phyloP scores from a whole-genome alignment of 179 eudicot species.

The Beta corolliflora region DNA sequence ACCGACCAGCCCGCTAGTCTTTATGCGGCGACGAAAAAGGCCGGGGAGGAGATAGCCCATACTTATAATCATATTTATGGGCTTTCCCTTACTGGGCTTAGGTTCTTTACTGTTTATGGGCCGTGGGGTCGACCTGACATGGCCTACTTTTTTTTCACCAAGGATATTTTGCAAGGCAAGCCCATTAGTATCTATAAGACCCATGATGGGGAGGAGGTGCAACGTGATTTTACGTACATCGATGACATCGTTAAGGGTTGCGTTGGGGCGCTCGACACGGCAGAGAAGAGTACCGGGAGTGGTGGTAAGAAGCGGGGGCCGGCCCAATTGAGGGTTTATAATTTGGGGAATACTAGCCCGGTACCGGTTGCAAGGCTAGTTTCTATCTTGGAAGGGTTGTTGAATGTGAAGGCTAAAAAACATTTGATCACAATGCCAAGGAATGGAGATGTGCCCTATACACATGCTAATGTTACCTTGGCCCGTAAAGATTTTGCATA shows the following conservation, averaged over 20 bases:
- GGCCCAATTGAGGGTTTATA: constrained; percentile 68
- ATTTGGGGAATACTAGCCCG: constrained; percentile 66
- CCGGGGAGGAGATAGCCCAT: constrained; percentile 72
- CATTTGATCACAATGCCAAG: constrained; percentile 64
- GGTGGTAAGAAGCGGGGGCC: constrained; percentile 62
- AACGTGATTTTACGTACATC: constrained; percentile 71
- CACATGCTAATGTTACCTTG: constrained; percentile 68
- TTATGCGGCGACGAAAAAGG: constrained; percentile 73
- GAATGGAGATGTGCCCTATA: constrained; percentile 71
- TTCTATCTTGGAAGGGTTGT: constrained; percentile 46
- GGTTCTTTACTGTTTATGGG: constrained; percentile 69
- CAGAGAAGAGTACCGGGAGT: constrained; percentile 75
- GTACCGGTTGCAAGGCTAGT: constrained; percentile 58
- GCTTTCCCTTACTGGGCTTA: constrained; percentile 56
- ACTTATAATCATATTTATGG: constrained; percentile 76
- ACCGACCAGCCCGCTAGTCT: constrained; percentile 70
- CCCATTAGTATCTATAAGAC: constrained; percentile 51
- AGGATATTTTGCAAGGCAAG: constrained; percentile 63
- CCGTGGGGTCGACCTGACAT: constrained; percentile 78
- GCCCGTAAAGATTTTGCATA: constrained; percentile 60
- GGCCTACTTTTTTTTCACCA: constrained; percentile 80
- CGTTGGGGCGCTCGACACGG: constrained; percentile 66
- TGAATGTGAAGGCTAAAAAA: constrained; percentile 54
- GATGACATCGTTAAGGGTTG: constrained; percentile 70
- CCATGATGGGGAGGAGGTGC: constrained; percentile 53